Evolutionary conservation across 306 rosid species (phyloP).

Genomic region (Morella rubra): DNA sequence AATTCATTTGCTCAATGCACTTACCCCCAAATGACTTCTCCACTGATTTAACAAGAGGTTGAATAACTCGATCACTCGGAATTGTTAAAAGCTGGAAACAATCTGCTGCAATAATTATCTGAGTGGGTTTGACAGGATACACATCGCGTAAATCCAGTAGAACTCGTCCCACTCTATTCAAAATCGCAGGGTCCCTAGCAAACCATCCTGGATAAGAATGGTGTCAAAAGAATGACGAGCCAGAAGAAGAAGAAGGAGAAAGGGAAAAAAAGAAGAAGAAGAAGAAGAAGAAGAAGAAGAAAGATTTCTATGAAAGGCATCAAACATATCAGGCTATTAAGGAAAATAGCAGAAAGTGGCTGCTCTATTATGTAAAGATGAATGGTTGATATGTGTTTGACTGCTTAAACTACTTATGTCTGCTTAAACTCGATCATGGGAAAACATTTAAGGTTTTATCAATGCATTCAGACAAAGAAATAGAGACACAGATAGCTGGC

Average conservation of each 20-base stretch:
- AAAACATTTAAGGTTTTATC: background rate
- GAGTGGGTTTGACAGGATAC: conserved; percentile 46
- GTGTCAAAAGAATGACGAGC: conserved; percentile 25
- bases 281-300: too few relatives aligned
- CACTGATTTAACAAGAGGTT: conserved; percentile 43
- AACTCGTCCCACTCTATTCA: conserved; percentile 65
- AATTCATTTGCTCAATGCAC: conserved; percentile 19
- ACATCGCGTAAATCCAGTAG: conserved; percentile 49
- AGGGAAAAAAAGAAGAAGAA: too few relatives aligned
- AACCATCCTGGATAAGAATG: conserved; percentile 63
- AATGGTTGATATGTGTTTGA: background rate
- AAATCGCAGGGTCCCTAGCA: conserved; percentile 69
- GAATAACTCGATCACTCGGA: conserved; percentile 47
- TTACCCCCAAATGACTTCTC: conserved; percentile 76
- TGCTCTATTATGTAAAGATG: too few relatives aligned
- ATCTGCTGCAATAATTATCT: conserved; percentile 71
- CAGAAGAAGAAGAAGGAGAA: background rate
- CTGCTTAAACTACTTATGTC: too few relatives aligned
- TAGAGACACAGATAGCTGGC: background rate
- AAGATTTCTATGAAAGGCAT: too few relatives aligned
- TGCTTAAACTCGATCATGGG: background rate
- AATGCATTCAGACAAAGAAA: background rate
- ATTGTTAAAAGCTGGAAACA: conserved; percentile 71
- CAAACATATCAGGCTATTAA: background rate
- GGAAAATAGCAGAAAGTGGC: background rate